Conservation (phyloP, 2,329 filamentous ascomycete species). For the Monilinia aucupariae region DNA sequence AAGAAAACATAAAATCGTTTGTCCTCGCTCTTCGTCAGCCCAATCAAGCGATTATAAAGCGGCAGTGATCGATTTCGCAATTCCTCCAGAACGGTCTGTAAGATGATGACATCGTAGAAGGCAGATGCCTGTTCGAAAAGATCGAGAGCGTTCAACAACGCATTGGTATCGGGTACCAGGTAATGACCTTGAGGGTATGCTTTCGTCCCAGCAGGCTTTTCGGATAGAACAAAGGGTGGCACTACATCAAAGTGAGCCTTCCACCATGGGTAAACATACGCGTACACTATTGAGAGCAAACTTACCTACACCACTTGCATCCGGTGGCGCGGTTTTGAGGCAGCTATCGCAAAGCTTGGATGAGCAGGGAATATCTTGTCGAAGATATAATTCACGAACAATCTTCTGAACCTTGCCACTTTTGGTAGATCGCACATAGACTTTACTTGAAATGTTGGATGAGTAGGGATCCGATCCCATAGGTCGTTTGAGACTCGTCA, state of each 20-base stretch:
- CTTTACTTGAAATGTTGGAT: conserved; percentile 85
- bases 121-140: conserved; percentile 86
- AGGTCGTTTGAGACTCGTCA: conserved; percentile 62
- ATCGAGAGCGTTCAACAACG: conserved; percentile 92
- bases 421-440: conserved; percentile 90
- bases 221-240: conserved; percentile 79
- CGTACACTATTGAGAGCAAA: conserved; percentile 10
- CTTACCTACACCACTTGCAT: conserved; percentile 72
- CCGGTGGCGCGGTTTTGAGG: conserved; percentile 65
- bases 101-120: conserved; percentile 93
- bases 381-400: conserved; percentile 89
- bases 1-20: conserved; percentile 99
- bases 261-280: not conserved
- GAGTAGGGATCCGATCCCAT: conserved; percentile 49
- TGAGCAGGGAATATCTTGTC: conserved; percentile 95
- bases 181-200: conserved; percentile 85
- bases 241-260: conserved; percentile 43
- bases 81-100: conserved; percentile 95
- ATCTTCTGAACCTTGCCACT: conserved; percentile 99
- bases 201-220: conserved; percentile 78
- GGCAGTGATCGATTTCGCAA: conserved; percentile 89
- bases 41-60: conserved; percentile 87
- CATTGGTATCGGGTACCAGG: conserved; percentile 92
- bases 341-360: conserved; percentile 81
- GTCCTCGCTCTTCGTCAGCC: conserved; percentile 88